Evolutionary conservation across 2,329 filamentous ascomycete species (phyloP).

Genomic region (Venturia nashicola): DNA sequence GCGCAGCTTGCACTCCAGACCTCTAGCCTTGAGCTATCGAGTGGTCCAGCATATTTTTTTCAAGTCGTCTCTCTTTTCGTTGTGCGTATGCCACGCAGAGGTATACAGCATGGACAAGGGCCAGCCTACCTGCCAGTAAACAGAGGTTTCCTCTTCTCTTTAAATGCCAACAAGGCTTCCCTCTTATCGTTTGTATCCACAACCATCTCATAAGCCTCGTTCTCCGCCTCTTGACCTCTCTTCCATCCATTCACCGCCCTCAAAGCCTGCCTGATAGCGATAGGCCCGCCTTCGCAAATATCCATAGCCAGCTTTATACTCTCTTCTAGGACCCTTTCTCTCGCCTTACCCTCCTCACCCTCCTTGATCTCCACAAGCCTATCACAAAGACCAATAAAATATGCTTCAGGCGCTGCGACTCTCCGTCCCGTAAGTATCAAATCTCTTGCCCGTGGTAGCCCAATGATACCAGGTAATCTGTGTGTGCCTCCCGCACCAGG

Average conservation of each 20-base stretch:
- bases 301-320: slow-evolving; percentile 67
- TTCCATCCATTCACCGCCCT: slow-evolving; percentile 61
- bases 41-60: no score
- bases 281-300: slow-evolving; percentile 81
- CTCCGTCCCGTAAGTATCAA: slow-evolving; percentile 82
- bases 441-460: slow-evolving; percentile 70
- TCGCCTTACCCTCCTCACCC: slow-evolving; percentile 41
- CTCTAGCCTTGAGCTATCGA: no score
- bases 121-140: slow-evolving; percentile 44
- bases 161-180: slow-evolving; percentile 80
- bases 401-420: slow-evolving; percentile 72
- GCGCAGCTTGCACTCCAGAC: no score
- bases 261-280: slow-evolving; percentile 69
- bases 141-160: slow-evolving; percentile 58
- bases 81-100: no score
- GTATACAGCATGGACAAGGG: no score
- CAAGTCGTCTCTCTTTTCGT: no score
- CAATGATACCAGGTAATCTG: slow-evolving; percentile 71
- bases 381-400: slow-evolving; percentile 83
- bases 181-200: slow-evolving; percentile 74
- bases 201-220: slow-evolving; percentile 73
- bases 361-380: slow-evolving; percentile 71
- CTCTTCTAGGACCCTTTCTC: slow-evolving; percentile 59
- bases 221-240: slow-evolving; percentile 63
- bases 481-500: slow-evolving; percentile 90